Conservation (phyloP, 2,329 filamentous ascomycete genomes). For the Periconia sp. region DNA sequence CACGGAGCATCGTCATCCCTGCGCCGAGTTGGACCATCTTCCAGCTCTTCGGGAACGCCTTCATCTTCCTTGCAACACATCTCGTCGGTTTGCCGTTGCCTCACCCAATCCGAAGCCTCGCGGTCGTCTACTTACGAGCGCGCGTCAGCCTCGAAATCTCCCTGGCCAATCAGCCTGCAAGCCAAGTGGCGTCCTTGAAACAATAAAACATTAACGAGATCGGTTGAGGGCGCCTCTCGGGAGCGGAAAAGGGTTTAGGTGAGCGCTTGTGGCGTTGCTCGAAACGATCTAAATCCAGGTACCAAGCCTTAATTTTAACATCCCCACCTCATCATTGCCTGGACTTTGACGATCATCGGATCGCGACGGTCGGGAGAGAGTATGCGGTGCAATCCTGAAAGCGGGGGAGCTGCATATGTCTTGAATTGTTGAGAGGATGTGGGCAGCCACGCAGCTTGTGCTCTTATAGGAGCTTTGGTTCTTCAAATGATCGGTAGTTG, state of each 20-base stretch:
- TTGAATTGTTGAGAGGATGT: background rate
- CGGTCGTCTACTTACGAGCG: slow-evolving; percentile 25
- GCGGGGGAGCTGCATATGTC: background rate
- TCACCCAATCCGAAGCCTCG: slow-evolving; percentile 21
- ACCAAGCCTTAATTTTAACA: slow-evolving; percentile 33
- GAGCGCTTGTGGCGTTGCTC: slow-evolving; percentile 34
- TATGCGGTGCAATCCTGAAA: too few relatives aligned
- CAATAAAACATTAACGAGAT: slow-evolving; percentile 39
- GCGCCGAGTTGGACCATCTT: slow-evolving; percentile 17
- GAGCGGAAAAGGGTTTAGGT: slow-evolving; percentile 21
- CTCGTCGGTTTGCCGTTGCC: slow-evolving; percentile 15
- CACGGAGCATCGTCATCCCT: slow-evolving; percentile 16
- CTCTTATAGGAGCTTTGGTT: too few relatives aligned
- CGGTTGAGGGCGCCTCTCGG: slow-evolving; percentile 17
- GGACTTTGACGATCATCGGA: background rate
- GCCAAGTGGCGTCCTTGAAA: slow-evolving; percentile 22
- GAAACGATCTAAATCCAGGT: slow-evolving; percentile 37
- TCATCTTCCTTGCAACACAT: slow-evolving; percentile 33
- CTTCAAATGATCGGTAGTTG: too few relatives aligned
- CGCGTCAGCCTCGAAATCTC: slow-evolving; percentile 25
- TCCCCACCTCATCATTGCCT: background rate
- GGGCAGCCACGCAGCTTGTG: too few relatives aligned
- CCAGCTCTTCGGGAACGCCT: slow-evolving; percentile 21
- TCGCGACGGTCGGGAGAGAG: background rate
- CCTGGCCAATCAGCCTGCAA: slow-evolving; percentile 29